Evolutionary conservation across 164 flowering plant genomes (phyloP).

Genomic region (Chloranthus sessilifolius): DNA sequence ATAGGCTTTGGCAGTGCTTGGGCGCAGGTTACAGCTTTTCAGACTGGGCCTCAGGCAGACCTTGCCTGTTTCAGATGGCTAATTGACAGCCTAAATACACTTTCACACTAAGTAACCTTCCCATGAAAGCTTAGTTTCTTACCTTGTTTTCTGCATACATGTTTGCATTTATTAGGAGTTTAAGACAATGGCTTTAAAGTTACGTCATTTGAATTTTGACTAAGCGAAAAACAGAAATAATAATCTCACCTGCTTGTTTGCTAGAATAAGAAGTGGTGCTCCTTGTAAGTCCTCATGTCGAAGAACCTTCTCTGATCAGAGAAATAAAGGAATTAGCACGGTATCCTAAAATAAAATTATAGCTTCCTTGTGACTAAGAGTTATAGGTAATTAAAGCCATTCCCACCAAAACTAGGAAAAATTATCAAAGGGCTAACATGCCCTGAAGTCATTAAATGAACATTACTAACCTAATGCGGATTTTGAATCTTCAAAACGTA

Average conservation of each 20-base stretch:
- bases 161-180: too few relatives aligned
- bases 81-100: too few relatives aligned
- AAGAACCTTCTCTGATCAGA: constrained; percentile 70
- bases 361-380: too few relatives aligned
- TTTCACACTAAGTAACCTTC: too few relatives aligned
- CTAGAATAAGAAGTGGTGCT: constrained; percentile 88
- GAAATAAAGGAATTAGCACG: constrained; percentile 10
- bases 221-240: constrained; percentile 1
- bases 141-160: too few relatives aligned
- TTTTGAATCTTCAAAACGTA: constrained; percentile 97
- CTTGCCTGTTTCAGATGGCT: too few relatives aligned
- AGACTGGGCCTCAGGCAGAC: too few relatives aligned
- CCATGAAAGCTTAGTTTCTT: too few relatives aligned
- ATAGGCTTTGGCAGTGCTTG: too few relatives aligned
- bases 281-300: constrained; percentile 90
- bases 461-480: constrained; percentile 74
- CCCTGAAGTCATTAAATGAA: neutral
- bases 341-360: neutral
- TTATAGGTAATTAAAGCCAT: neutral
- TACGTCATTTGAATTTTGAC: too few relatives aligned
- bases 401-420: neutral
- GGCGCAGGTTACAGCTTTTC: too few relatives aligned
- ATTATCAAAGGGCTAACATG: neutral
- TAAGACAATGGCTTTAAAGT: too few relatives aligned
- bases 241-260: constrained; percentile 81